phyloP scores from a whole-genome alignment of 192 early-diverging fungal species.

The Entophlyctis helioformis region DNA sequence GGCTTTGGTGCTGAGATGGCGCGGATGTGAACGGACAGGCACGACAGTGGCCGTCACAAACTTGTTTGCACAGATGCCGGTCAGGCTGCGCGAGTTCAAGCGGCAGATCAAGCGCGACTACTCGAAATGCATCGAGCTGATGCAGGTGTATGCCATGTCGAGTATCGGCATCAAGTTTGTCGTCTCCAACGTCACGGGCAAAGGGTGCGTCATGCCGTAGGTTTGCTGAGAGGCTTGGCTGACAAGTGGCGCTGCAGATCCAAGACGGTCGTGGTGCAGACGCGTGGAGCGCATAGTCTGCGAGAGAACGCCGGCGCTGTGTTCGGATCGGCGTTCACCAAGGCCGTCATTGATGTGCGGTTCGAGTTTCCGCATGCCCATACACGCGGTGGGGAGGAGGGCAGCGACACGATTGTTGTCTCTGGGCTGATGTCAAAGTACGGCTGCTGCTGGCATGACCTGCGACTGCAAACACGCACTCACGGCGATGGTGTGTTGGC shows the following conservation, averaged over 20 bases:
- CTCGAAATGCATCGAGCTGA: conserved; percentile 54
- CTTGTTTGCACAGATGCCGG: conserved; percentile 78
- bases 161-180: too few relatives aligned
- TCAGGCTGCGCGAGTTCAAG: conserved; percentile 74
- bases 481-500: conserved; percentile 27
- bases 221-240: too few relatives aligned
- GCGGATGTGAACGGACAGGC: too few relatives aligned
- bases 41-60: conserved; percentile 66
- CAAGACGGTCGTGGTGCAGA: too few relatives aligned
- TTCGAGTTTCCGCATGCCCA: too few relatives aligned
- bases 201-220: conserved; percentile 40
- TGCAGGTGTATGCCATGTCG: conserved; percentile 85
- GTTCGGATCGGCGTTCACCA: too few relatives aligned
- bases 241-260: too few relatives aligned
- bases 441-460: not conserved
- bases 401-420: not conserved
- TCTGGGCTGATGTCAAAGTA: conserved; percentile 25
- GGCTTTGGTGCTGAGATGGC: too few relatives aligned
- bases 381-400: too few relatives aligned
- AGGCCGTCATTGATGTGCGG: too few relatives aligned
- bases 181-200: conserved; percentile 51
- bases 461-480: not conserved
- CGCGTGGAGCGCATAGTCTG: too few relatives aligned
- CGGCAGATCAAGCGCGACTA: conserved; percentile 74
- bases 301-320: too few relatives aligned